Evolutionary conservation across 1,284 basidiomycete genomes (phyloP), one percentile per base, ranked within the genome.

Genomic region (Ganoderma multipileum): DNA sequence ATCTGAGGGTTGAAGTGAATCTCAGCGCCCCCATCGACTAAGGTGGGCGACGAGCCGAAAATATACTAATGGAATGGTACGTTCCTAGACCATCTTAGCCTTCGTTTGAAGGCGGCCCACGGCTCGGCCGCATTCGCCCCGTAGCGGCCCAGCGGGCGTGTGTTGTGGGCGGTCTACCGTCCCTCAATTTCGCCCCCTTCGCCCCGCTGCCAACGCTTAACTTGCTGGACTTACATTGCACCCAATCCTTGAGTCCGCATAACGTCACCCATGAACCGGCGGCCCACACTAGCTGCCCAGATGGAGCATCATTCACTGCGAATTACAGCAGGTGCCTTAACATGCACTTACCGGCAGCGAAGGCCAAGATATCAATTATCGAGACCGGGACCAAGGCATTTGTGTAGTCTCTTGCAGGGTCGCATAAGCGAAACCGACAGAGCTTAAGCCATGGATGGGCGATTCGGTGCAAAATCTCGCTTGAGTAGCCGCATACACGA

Each of bases 21-120:
- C 55, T 58, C 55, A 28, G 55, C 33, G 33, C 55, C 55, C 36
- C 33, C 33, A 38, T 38, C n/a, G n/a, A 38, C 11, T 23, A 20
- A 58, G 33, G 36, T 28, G 30, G 20, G 30, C 8, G 55, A 58
- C 55, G 30, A 23, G 11, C 55, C 55, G 20, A 58, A 58, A 38
- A 58, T n/a, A 58, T 23, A 58, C 55, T 58, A 58, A 58, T 58
- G 55, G 55, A 58, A 36, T 38, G 55, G n/a, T 36, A n/a, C 55
- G 33, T 38, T 38, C 55, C 33, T 58, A 33, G 52, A 55, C 52
- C 52, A 38, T 58, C 55, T 36, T 36, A 38, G 55, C 33, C 28
- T 18, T 18, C 28, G 0, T 33, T 38, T 23, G 18, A 23, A 23
- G n/a, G 28, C 30, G 55, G 55, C 20, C 12, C 33, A 20, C 33